A percentile compares a stretch with the other conserved stretches of the same genome.
phyloP scores from a whole-genome alignment of 2,329 filamentous ascomycete genomes.

The Tolypocladium sp. region DNA sequence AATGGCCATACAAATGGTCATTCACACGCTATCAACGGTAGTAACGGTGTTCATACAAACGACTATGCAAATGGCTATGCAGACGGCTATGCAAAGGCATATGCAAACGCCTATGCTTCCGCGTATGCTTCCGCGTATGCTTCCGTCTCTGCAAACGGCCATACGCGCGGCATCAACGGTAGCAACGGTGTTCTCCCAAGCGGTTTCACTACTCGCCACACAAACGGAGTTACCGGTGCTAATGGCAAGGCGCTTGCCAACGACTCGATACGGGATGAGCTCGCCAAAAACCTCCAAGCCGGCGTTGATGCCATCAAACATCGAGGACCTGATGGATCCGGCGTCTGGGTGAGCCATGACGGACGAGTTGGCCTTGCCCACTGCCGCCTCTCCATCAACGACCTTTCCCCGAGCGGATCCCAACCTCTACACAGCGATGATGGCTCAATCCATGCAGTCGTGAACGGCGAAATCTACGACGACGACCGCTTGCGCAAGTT shows the following conservation, averaged over 20 bases:
- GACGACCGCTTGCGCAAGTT: constrained; percentile 32
- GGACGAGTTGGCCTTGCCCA: constrained; percentile 29
- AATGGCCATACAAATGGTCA: not conserved
- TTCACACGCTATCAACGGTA: not conserved
- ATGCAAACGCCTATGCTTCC: not conserved
- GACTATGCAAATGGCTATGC: not conserved
- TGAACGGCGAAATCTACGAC: constrained; percentile 53
- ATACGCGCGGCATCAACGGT: not conserved
- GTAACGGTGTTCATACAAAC: not conserved
- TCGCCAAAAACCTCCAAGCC: constrained; percentile 6
- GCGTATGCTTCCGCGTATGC: not conserved
- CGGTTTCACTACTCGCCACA: not conserved
- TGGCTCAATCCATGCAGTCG: constrained; percentile 40
- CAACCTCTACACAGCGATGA: constrained; percentile 35
- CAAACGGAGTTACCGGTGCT: not conserved
- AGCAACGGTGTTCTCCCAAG: not conserved
- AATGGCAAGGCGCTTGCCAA: not conserved
- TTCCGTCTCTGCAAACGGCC: not conserved
- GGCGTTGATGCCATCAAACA: constrained; percentile 17
- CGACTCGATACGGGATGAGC: not conserved
- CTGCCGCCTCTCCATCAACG: constrained; percentile 42
- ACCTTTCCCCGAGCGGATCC: constrained; percentile 33
- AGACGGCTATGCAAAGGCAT: not conserved
- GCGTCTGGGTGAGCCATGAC: constrained; percentile 17
- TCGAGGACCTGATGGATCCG: constrained; percentile 19